Evolutionary conservation across 257 asterid species (phyloP).

Genomic region (Nicotiana knightiana): DNA sequence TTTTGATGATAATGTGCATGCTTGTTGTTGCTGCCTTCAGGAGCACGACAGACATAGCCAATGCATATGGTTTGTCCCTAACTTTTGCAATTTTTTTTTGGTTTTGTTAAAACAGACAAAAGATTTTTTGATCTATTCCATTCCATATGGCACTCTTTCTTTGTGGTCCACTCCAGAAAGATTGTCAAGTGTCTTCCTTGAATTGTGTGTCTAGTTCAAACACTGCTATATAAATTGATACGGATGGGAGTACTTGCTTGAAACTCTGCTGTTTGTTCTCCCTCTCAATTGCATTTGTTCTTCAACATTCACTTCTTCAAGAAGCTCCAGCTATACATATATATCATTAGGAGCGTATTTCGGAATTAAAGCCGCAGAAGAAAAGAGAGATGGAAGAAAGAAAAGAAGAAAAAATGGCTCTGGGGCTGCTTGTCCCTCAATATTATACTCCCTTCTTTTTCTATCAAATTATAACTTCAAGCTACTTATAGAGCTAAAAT

Average conservation of each 20-base stretch:
- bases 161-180: not conserved
- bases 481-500: not conserved
- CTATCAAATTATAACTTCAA: not conserved
- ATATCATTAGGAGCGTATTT: not conserved
- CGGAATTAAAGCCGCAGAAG: not conserved
- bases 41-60: slow-evolving; percentile 84
- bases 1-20: slow-evolving; percentile 90
- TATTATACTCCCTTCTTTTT: not conserved
- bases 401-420: not conserved
- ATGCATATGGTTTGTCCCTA: slow-evolving; percentile 68
- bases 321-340: not conserved
- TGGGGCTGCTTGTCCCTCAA: not conserved
- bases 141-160: not conserved
- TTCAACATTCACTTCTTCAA: not conserved
- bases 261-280: not conserved
- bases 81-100: not conserved
- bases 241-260: not conserved
- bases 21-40: slow-evolving; percentile 77
- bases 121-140: not conserved
- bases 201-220: not conserved
- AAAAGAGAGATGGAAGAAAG: not conserved
- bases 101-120: not conserved
- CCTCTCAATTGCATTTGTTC: not conserved
- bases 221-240: not conserved
- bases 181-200: not conserved